Evolutionary conservation across 345 rosid genomes (phyloP).

Genomic region (Rubroshorea leprosula): DNA sequence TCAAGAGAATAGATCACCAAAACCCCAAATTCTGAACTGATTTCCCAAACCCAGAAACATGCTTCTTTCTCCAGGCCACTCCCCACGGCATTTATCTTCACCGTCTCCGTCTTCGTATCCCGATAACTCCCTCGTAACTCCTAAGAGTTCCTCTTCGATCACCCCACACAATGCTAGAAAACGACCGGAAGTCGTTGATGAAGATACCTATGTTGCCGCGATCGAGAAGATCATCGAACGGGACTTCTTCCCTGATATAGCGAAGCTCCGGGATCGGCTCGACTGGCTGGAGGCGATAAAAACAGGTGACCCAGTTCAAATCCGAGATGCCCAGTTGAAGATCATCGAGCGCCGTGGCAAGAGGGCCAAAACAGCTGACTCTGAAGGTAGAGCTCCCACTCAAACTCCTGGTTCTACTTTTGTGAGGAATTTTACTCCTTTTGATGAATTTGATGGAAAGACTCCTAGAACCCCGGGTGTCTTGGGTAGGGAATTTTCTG

Average conservation of each 20-base stretch:
- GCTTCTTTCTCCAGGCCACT: slow-evolving; percentile 76
- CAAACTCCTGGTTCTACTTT: slow-evolving; percentile 91
- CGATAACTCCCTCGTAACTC: slow-evolving; percentile 23
- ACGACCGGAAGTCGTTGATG: slow-evolving; percentile 63
- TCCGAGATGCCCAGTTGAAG: slow-evolving; percentile 91
- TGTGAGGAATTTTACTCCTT: slow-evolving; percentile 63
- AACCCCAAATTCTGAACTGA: slow-evolving; percentile 5
- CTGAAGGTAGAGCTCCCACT: slow-evolving; percentile 35
- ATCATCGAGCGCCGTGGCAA: slow-evolving; percentile 83
- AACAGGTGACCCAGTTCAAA: slow-evolving; percentile 80
- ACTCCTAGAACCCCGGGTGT: slow-evolving; percentile 45
- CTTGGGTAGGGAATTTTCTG: slow-evolving; percentile 29
- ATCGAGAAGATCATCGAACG: slow-evolving; percentile 96
- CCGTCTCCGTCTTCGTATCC: slow-evolving; percentile 49
- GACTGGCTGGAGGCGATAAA: slow-evolving; percentile 91
- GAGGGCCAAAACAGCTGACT: slow-evolving; percentile 27
- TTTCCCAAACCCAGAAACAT: slow-evolving; percentile 19
- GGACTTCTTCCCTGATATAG: slow-evolving; percentile 89
- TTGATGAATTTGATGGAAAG: slow-evolving; percentile 63
- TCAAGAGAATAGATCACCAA: slow-evolving; percentile 1
- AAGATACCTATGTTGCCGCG: slow-evolving; percentile 76
- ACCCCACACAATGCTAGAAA: slow-evolving; percentile 32
- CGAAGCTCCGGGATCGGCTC: slow-evolving; percentile 87
- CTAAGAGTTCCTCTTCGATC: slow-evolving; percentile 28
- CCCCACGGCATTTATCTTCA: slow-evolving; percentile 72